Conservation (phyloP, 306 rosid species). For the Nissolia schottii region DNA sequence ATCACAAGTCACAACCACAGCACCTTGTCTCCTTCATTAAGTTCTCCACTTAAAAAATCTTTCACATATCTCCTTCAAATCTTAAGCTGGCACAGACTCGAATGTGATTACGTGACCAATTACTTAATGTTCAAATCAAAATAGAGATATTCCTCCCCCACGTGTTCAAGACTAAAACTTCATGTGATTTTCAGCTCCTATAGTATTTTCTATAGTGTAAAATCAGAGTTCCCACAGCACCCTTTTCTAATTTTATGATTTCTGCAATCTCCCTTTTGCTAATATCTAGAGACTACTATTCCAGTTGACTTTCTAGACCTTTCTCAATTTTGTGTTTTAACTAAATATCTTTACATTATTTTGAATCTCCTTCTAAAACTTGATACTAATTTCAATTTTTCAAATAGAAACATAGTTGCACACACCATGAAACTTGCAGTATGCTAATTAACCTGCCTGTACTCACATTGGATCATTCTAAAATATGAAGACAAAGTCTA, state of each 20-base stretch:
- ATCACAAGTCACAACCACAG: slow-evolving; percentile 30
- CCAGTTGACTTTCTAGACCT: slow-evolving; percentile 18
- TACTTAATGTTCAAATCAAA: slow-evolving; percentile 24
- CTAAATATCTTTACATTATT: not conserved
- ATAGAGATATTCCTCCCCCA: slow-evolving; percentile 42
- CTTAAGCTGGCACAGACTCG: slow-evolving; percentile 39
- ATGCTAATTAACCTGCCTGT: slow-evolving; percentile 1
- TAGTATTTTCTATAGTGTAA: slow-evolving; percentile 24
- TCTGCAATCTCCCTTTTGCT: slow-evolving; percentile 12
- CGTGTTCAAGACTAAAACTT: slow-evolving; percentile 39
- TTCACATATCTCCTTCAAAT: slow-evolving; percentile 26
- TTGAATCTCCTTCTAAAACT: not conserved
- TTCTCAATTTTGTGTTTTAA: not conserved
- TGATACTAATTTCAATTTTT: not conserved
- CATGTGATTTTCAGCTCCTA: slow-evolving; percentile 42
- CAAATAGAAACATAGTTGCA: not conserved
- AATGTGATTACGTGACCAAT: slow-evolving; percentile 11
- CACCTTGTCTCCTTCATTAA: slow-evolving; percentile 32
- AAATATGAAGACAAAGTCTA: slow-evolving; percentile 12
- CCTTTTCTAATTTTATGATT: slow-evolving; percentile 16
- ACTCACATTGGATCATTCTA: not conserved
- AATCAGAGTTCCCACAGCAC: slow-evolving; percentile 19
- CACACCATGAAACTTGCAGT: not conserved
- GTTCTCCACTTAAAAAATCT: slow-evolving; percentile 20
- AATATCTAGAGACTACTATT: slow-evolving; percentile 21